Percentiles rank a stretch among this genome's conserved stretches.
Conservation (phyloP, 2,329 filamentous ascomycete genomes). For the Cercospora beticola region DNA sequence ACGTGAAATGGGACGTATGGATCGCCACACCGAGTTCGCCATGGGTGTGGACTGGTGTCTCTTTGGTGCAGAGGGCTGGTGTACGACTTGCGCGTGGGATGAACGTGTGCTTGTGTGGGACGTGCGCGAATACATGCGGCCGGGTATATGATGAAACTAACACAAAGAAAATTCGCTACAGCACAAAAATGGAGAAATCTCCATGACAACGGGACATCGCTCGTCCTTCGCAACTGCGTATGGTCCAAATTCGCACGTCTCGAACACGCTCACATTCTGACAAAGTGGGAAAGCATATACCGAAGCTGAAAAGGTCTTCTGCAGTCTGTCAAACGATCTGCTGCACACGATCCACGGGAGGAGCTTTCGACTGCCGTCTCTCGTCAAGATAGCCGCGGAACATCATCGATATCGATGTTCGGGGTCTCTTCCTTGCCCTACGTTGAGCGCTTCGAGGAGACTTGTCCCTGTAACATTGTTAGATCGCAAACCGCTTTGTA, state of each 20-base stretch:
- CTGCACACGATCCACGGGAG: background rate
- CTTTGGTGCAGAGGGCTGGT: constrained; percentile 94
- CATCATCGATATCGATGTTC: constrained; percentile 7
- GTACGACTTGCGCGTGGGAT: constrained; percentile 92
- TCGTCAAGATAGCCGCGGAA: background rate
- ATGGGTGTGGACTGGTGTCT: constrained; percentile 98
- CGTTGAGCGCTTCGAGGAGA: background rate
- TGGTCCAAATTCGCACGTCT: background rate
- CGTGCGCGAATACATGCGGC: constrained; percentile 64
- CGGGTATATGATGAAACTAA: constrained; percentile 13
- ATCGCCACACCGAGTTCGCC: constrained; percentile 89
- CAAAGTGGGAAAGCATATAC: background rate
- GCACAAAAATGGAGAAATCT: background rate
- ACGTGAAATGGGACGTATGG: constrained; percentile 81
- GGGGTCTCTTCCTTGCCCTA: background rate
- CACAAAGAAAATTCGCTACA: background rate
- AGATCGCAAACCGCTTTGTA: background rate
- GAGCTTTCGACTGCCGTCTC: background rate
- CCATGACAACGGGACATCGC: background rate
- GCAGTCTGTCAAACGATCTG: background rate
- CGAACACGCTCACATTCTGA: background rate
- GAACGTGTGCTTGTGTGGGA: constrained; percentile 91
- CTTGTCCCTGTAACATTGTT: constrained; percentile 1
- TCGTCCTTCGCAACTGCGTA: background rate
- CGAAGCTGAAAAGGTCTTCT: background rate